Percentiles rank a stretch among this genome's conserved stretches.
Conservation (phyloP, 208 protist genomes). For the Acanthamoeba castellanii region DNA sequence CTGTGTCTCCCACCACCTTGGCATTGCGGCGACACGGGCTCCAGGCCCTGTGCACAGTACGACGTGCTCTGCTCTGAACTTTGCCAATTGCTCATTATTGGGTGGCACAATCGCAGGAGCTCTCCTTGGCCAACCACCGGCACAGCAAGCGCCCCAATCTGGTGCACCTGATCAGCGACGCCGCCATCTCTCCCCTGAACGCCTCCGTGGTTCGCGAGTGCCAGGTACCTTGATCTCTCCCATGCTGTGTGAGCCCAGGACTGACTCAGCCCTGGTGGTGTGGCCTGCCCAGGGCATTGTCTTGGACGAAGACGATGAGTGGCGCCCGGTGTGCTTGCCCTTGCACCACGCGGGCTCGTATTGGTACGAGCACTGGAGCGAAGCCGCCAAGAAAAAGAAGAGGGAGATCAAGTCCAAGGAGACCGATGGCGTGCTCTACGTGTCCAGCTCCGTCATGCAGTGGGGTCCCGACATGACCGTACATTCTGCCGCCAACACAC, state of each 20-base stretch:
- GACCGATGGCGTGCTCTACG: constrained; percentile 35
- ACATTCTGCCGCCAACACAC: neutral
- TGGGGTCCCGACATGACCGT: constrained; percentile 22
- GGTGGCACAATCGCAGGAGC: neutral
- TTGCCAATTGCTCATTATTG: neutral
- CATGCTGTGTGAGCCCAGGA: neutral
- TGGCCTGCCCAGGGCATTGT: neutral
- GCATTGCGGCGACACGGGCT: neutral
- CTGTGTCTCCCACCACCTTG: neutral
- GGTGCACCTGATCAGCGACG: constrained; percentile 41
- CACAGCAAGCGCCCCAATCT: constrained; percentile 10
- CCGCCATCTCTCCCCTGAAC: constrained; percentile 4
- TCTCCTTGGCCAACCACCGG: neutral
- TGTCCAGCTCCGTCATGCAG: constrained; percentile 28
- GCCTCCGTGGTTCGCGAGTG: constrained; percentile 3
- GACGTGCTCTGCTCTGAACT: neutral
- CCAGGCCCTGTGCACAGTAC: neutral
- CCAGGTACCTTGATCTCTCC: neutral
- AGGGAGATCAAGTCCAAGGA: constrained; percentile 42
- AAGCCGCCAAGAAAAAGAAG: constrained; percentile 61
- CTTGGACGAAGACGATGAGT: neutral
- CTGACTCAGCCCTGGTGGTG: neutral
- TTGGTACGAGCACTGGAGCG: constrained; percentile 64
- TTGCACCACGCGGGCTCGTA: constrained; percentile 16
- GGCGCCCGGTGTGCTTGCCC: constrained; percentile 13